Evolutionary conservation across 148 eudicot genomes (phyloP).

Genomic region (Rhododendron molle): DNA sequence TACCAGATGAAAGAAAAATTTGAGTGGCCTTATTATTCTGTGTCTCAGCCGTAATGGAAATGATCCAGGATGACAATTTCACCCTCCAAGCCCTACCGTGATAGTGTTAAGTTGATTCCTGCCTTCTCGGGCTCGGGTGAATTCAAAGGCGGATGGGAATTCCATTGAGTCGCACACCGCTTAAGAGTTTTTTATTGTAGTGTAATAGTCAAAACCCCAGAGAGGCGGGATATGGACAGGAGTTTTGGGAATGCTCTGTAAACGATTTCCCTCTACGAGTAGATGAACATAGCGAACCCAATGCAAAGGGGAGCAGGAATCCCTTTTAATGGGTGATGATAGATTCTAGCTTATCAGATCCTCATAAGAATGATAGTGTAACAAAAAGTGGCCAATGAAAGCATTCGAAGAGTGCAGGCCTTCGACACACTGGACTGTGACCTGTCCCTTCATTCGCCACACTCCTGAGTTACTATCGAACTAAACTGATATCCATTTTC

Average conservation of each 20-base stretch:
- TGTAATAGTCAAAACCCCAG: neutral
- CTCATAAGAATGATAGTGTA: neutral
- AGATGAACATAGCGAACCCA: no score
- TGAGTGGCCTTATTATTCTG: neutral
- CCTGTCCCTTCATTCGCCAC: neutral
- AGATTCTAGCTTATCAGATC: neutral
- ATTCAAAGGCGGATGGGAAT: neutral
- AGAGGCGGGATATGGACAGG: neutral
- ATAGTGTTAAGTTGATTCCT: neutral
- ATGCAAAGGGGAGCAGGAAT: neutral
- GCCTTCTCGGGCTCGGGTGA: neutral
- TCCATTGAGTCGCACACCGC: neutral
- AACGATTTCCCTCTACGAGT: neutral
- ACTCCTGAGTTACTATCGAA: neutral
- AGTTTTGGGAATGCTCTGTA: neutral
- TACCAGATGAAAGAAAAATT: neutral
- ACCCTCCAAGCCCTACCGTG: neutral
- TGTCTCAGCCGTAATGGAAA: neutral
- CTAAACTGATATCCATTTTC: neutral
- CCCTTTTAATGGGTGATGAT: neutral
- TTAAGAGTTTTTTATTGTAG: neutral
- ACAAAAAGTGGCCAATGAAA: neutral
- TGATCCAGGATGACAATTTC: neutral
- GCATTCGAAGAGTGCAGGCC: neutral
- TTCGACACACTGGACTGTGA: neutral